Conservation (phyloP, 305 asterid genomes). For the Fraxinus dipetala region DNA sequence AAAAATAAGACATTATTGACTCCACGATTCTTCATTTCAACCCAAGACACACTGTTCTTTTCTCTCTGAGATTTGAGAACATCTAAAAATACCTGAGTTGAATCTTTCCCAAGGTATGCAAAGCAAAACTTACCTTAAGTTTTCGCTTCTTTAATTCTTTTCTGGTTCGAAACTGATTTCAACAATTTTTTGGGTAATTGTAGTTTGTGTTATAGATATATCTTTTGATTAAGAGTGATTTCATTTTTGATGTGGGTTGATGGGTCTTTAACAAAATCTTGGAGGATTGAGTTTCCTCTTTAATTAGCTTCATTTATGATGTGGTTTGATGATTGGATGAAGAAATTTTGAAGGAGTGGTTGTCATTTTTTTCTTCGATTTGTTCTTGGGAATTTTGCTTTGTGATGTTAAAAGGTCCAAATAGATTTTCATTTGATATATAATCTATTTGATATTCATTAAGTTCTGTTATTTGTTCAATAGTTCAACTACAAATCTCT, state of each 20-base stretch:
- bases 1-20: background rate
- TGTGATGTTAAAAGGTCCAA: background rate
- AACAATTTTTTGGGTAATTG: background rate
- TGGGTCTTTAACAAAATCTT: background rate
- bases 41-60: background rate
- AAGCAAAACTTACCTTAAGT: background rate
- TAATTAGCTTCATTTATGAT: background rate
- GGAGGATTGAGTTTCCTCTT: background rate
- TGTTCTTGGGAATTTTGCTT: background rate
- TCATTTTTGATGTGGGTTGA: background rate
- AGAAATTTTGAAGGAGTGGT: background rate
- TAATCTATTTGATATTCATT: background rate
- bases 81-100: background rate
- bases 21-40: background rate
- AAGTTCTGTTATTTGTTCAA: background rate
- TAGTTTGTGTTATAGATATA: background rate
- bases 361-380: background rate
- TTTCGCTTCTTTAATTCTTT: background rate
- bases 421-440: background rate
- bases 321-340: background rate
- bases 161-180: background rate
- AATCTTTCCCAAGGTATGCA: background rate
- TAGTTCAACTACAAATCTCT: background rate
- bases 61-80: background rate
- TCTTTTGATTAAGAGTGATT: background rate